Base-by-base conservation (phyloP, 306 rosid genomes). In the Dalbergia cochinchinensis region DNA sequence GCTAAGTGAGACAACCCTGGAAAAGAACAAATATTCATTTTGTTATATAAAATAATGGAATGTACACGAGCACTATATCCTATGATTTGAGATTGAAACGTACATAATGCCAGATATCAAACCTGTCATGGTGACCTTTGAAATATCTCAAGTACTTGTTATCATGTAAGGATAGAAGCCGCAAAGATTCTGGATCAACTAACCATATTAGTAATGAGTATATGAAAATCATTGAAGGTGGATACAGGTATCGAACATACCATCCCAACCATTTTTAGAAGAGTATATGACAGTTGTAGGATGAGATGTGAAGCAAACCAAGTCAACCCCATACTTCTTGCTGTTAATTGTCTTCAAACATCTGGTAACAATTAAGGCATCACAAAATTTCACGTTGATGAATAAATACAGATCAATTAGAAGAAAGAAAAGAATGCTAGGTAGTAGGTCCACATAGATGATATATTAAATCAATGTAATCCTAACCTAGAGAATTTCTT, bases 41-140 rank as follows among this genome's bases (percentile, higher is more conserved):
- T 37, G 13, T 63, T 54, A 55, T 71, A 63, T 34, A 12, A 64
- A 11, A 31, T 54, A 61, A 48, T 37, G 64, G 19, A 65, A 33
- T 64, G 34, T 50, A 33, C 10, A 69, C 10, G 50, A 39, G 35
- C 44, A 44, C 54, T 72, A 11, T 55, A 33, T 13, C 61, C 45
- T 18, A 22, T 14, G 59, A 65, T 60, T 76, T 35, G 18, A 48
- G 37, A 69, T 62, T 53, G 79, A 35, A 41, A 26, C n/a, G 75
- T 16, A 58, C 41, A 44, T 15, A 35, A 41, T 20, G 74, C 44
- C 44, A 77, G 70, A 63, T 72, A 66, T 48, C 60, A 68, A 78
- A 95, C 99, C 98, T 92, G 91, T 91, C 98, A 73, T 92, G 99
- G 78, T 95, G 99, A 65, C 99, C 99, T 88, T 90, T 95, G 86